Conservation (phyloP, 768 basidiomycete genomes). For the Lactifluus pinguis region DNA sequence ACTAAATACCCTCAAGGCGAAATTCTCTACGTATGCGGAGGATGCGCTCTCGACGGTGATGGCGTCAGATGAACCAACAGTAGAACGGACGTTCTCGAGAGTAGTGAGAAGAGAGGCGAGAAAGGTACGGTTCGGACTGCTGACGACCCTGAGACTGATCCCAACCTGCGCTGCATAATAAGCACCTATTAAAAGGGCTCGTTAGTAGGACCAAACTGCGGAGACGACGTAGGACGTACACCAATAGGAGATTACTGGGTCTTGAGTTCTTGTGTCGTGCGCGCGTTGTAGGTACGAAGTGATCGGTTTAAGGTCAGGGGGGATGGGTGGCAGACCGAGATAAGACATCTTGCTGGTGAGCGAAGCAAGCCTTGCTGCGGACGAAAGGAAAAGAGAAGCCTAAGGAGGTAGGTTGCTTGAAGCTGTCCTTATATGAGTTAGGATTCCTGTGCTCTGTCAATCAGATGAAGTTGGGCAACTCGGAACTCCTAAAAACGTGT, state of each 20-base stretch:
- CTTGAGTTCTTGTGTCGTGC: constrained; percentile 71
- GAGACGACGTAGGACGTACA: constrained; percentile 44
- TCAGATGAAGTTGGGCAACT: too few relatives aligned
- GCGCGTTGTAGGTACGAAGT: constrained; percentile 83
- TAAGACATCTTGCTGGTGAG: constrained; percentile 19
- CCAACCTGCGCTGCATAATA: constrained; percentile 90
- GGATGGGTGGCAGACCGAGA: constrained; percentile 52
- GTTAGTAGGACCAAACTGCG: neutral
- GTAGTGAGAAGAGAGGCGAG: constrained; percentile 65
- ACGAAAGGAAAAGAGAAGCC: neutral
- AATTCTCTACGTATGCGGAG: constrained; percentile 89
- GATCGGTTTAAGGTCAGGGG: constrained; percentile 55
- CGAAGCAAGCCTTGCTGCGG: neutral
- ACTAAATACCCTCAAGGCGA: constrained; percentile 86
- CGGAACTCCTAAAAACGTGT: neutral
- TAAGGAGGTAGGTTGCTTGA: neutral
- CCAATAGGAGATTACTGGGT: constrained; percentile 92
- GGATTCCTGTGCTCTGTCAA: too few relatives aligned
- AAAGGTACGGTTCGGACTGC: constrained; percentile 51
- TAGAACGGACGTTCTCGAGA: constrained; percentile 74
- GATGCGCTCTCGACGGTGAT: constrained; percentile 76
- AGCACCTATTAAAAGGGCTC: constrained; percentile 45
- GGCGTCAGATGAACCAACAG: constrained; percentile 67
- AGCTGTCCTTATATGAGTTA: too few relatives aligned
- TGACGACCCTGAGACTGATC: constrained; percentile 64